A percentile compares a stretch with the other conserved stretches of the same genome.
Evolutionary conservation across 139 green algal species (phyloP).

Genomic region (Medakamo hakoo): DNA sequence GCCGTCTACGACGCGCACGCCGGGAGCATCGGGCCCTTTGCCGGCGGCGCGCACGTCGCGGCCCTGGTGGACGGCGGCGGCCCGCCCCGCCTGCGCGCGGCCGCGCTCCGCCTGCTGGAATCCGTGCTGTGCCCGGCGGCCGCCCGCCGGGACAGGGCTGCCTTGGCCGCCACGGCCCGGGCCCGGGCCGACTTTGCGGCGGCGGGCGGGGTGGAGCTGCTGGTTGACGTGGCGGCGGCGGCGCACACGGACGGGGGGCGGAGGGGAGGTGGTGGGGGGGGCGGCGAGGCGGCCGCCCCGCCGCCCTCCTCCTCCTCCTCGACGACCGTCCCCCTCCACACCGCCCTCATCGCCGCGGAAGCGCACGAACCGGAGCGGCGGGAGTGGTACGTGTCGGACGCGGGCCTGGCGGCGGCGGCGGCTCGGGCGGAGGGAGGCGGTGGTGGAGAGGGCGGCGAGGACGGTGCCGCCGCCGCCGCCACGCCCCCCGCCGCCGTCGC

Average conservation of each 20-base stretch:
- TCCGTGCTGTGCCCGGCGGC: constrained; percentile 40
- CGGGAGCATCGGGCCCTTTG: constrained; percentile 44
- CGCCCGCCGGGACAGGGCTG: neutral
- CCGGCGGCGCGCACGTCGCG: constrained; percentile 53
- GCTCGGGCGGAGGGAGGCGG: neutral
- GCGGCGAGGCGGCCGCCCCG: neutral
- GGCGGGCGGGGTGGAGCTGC: constrained; percentile 49
- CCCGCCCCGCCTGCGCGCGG: constrained; percentile 26
- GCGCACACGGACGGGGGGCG: neutral
- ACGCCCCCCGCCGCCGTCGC: neutral
- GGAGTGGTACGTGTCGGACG: constrained; percentile 51
- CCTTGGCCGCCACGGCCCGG: neutral
- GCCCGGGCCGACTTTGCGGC: constrained; percentile 15
- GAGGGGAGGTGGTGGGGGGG: too few species aligned
- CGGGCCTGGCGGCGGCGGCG: neutral
- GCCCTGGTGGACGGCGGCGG: constrained; percentile 50
- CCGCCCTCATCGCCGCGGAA: constrained; percentile 32
- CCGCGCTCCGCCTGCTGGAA: constrained; percentile 58
- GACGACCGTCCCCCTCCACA: constrained; percentile 23
- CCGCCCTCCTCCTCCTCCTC: neutral
- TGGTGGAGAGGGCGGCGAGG: neutral
- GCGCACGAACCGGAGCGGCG: constrained; percentile 29
- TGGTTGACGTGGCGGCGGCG: constrained; percentile 62
- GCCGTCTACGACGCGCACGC: constrained; percentile 51
- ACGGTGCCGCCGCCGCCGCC: neutral